A percentile compares a stretch with the other conserved stretches of the same genome.
Conservation (phyloP, 306 rosid species). For the Herpetospermum pedunculosum region DNA sequence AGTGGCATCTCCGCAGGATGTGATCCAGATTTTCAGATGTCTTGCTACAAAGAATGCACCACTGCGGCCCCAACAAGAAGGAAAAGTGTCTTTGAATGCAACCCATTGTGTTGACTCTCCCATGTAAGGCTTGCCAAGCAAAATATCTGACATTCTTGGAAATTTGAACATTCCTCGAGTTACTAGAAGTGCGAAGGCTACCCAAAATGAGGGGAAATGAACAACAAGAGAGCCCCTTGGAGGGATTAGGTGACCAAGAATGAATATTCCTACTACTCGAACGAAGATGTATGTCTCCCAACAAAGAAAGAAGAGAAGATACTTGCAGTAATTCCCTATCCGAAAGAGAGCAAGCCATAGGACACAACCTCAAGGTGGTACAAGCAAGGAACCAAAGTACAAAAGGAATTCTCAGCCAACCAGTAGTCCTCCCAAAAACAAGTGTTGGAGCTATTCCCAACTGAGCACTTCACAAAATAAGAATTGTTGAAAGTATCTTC, state of each 20-base stretch:
- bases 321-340: background rate
- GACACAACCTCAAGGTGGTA: background rate
- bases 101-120: background rate
- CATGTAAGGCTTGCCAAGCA: background rate
- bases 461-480: too few relatives aligned
- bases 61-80: background rate
- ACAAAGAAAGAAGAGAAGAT: background rate
- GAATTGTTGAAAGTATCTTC: background rate
- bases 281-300: background rate
- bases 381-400: background rate
- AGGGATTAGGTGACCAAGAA: background rate
- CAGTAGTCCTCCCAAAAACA: background rate
- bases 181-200: background rate
- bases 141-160: background rate
- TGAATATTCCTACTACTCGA: background rate
- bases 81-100: background rate
- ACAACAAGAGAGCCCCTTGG: background rate
- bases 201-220: background rate
- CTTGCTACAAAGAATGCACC: background rate
- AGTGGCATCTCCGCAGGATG: background rate
- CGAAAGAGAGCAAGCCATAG: background rate
- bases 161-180: background rate
- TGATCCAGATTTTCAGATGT: background rate
- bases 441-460: background rate
- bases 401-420: background rate